Percentiles rank a stretch among this genome's conserved stretches.
Evolutionary conservation across 257 asterid genomes (phyloP).

Genomic region (Voacanga thouarsii): DNA sequence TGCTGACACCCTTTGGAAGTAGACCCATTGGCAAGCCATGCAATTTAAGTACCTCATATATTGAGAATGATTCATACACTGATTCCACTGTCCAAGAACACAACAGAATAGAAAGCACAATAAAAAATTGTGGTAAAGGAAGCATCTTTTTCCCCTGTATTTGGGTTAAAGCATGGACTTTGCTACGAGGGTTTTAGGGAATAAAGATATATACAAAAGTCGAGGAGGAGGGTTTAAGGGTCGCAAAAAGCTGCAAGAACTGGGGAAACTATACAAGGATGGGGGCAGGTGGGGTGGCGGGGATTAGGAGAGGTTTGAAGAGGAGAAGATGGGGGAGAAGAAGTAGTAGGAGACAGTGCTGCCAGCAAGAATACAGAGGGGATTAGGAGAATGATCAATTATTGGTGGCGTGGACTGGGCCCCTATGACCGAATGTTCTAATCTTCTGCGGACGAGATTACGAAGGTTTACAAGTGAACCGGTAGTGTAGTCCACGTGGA

Average conservation of each 20-base stretch:
- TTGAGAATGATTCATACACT: constrained; percentile 34
- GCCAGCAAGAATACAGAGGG: constrained; percentile 59
- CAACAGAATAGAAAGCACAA: constrained; percentile 21
- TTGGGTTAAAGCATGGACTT: constrained; percentile 25
- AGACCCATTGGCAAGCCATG: constrained; percentile 87
- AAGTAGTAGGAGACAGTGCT: constrained; percentile 20
- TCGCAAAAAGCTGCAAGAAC: constrained; percentile 4
- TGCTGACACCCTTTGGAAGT: constrained; percentile 77
- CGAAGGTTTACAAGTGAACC: constrained; percentile 18
- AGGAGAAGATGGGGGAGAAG: constrained; percentile 18
- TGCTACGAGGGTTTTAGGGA: constrained; percentile 4
- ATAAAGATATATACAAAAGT: neutral
- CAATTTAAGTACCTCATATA: constrained; percentile 58
- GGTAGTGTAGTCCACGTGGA: constrained; percentile 6
- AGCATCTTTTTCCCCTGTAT: constrained; percentile 28
- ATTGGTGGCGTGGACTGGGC: constrained; percentile 41
- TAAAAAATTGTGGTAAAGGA: constrained; percentile 24
- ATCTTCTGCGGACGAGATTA: constrained; percentile 10
- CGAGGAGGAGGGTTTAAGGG: constrained; percentile 18
- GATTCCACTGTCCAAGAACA: constrained; percentile 17
- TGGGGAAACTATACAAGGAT: constrained; percentile 1
- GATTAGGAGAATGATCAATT: constrained; percentile 49
- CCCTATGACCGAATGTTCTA: constrained; percentile 8
- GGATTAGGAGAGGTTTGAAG: constrained; percentile 4
- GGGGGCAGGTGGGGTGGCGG: neutral